Conservation (phyloP, 495 filamentous ascomycete species). For the Penicillium chermesinum region DNA sequence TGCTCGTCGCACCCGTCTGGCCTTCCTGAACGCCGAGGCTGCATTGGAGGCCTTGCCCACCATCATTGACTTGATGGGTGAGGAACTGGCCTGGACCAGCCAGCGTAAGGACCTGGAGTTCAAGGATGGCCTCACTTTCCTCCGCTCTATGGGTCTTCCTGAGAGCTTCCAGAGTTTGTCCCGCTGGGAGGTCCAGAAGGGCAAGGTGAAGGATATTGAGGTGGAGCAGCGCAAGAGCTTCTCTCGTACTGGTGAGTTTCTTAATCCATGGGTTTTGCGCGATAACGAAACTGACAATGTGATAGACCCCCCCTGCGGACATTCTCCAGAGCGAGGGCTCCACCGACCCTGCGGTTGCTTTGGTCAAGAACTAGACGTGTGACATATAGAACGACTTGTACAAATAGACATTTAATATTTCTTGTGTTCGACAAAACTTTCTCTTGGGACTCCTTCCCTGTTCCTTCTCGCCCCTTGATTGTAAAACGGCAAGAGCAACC, state of each 20-base stretch:
- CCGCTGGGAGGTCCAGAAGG: conserved; percentile 72
- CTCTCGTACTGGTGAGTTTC: conserved; percentile 61
- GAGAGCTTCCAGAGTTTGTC: conserved; percentile 66
- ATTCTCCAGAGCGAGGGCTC: conserved; percentile 43
- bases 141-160: conserved; percentile 83
- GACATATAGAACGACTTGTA: conserved; percentile 30
- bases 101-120: conserved; percentile 77
- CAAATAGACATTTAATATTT: conserved; percentile 29
- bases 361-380: conserved; percentile 44
- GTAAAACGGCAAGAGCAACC: neutral
- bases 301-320: conserved; percentile 55
- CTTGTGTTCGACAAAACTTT: neutral
- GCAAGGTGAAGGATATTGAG: conserved; percentile 64
- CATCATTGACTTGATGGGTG: conserved; percentile 89
- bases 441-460: neutral
- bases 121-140: conserved; percentile 71
- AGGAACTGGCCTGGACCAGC: conserved; percentile 78
- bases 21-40: conserved; percentile 94
- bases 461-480: neutral
- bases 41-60: conserved; percentile 83
- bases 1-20: conserved; percentile 78
- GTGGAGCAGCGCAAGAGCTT: conserved; percentile 67
- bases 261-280: too few species aligned
- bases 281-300: conserved; percentile 25
- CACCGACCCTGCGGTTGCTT: conserved; percentile 11